A percentile compares a stretch with the other conserved stretches of the same genome.
phyloP scores from a whole-genome alignment of 495 filamentous ascomycete species.

The Mytilinidion resinicola region DNA sequence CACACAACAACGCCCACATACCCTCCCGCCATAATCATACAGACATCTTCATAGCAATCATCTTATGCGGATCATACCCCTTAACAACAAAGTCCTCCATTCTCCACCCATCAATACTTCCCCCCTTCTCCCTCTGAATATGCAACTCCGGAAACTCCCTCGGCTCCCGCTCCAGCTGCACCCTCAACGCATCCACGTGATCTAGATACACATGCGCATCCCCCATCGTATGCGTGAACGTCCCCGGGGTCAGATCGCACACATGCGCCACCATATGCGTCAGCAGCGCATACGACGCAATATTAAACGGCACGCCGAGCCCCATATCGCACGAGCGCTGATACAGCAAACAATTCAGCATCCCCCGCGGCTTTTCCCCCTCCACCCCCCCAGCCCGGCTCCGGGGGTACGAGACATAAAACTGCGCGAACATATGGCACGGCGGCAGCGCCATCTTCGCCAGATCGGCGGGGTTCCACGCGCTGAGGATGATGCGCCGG shows the following conservation, averaged over 20 bases:
- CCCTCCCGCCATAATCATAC: slow-evolving; percentile 56
- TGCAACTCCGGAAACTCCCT: slow-evolving; percentile 72
- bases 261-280: slow-evolving; percentile 91
- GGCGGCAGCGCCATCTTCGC: slow-evolving; percentile 89
- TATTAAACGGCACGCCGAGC: slow-evolving; percentile 95
- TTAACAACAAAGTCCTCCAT: slow-evolving; percentile 81
- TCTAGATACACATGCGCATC: slow-evolving; percentile 94
- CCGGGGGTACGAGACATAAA: slow-evolving; percentile 80
- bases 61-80: slow-evolving; percentile 85
- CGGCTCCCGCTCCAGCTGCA: slow-evolving; percentile 74
- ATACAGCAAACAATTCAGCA: slow-evolving; percentile 79
- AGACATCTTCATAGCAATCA: slow-evolving; percentile 96
- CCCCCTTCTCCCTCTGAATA: slow-evolving; percentile 57
- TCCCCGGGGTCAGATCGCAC: slow-evolving; percentile 73
- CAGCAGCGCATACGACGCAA: slow-evolving; percentile 84
- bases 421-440: slow-evolving; percentile 99
- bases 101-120: slow-evolving; percentile 77
- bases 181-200: slow-evolving; percentile 78
- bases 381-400: slow-evolving; percentile 24
- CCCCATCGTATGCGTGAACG: slow-evolving; percentile 87
- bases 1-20: background rate
- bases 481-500: slow-evolving; percentile 77
- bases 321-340: slow-evolving; percentile 97
- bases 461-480: slow-evolving; percentile 89
- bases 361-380: slow-evolving; percentile 49